These are phyloP conservation scores for Aureobasidium mangrovei DNA, from an alignment of 2,329 filamentous ascomycete species.

Conservation along the genomic window DNA sequence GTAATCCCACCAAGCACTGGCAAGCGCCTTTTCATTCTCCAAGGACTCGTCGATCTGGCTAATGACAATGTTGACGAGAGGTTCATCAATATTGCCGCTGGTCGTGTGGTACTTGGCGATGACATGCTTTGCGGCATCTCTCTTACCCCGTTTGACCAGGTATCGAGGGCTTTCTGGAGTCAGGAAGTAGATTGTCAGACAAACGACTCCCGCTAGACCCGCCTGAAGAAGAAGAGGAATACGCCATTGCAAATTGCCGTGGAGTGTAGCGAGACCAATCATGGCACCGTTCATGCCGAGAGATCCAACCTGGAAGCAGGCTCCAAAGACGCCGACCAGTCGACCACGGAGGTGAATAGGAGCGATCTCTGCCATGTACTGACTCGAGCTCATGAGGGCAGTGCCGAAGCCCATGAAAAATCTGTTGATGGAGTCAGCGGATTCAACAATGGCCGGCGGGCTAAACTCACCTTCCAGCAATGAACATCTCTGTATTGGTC, in stretches of 20 bases:
- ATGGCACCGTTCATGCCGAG: slow-evolving; percentile 36
- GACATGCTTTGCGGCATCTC: slow-evolving; percentile 17
- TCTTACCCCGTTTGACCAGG: background rate
- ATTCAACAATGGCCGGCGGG: too few species aligned
- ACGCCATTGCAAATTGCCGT: slow-evolving; percentile 16
- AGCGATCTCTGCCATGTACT: slow-evolving; percentile 33
- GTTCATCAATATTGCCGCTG: slow-evolving; percentile 31
- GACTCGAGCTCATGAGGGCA: slow-evolving; percentile 31
- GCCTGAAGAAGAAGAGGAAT: slow-evolving; percentile 5
- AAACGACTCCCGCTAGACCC: slow-evolving; percentile 23
- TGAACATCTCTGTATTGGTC: slow-evolving; percentile 27
- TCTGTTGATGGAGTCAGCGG: slow-evolving; percentile 9
- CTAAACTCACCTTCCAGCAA: slow-evolving; percentile 24
- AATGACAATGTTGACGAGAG: slow-evolving; percentile 35
- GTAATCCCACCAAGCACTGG: slow-evolving; percentile 36
- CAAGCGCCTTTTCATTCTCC: slow-evolving; percentile 24
- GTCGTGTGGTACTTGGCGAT: slow-evolving; percentile 37
- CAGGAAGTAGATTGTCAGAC: slow-evolving; percentile 33
- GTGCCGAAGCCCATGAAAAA: slow-evolving; percentile 33
- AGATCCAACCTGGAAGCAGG: slow-evolving; percentile 39
- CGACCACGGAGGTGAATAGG: slow-evolving; percentile 31
- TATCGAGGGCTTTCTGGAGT: slow-evolving; percentile 8
- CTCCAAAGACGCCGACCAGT: slow-evolving; percentile 41
- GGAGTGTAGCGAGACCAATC: slow-evolving; percentile 33
- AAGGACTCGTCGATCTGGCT: slow-evolving; percentile 39